Conservation (phyloP, 805 yeast genomes). For the Candida rishiriensis region DNA sequence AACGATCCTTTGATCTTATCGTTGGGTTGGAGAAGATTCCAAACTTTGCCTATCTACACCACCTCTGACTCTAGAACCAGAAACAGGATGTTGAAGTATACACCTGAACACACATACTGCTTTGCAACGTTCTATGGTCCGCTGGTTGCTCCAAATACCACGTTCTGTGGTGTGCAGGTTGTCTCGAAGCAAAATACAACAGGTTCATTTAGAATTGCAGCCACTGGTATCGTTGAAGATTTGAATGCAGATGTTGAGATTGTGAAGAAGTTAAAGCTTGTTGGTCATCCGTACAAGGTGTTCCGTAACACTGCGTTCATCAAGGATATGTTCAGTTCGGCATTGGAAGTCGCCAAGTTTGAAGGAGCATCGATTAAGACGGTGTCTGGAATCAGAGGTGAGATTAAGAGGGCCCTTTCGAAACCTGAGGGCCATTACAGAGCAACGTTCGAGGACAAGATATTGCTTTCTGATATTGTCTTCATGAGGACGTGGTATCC, state of each 20-base stretch:
- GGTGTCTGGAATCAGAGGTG: slow-evolving; percentile 96
- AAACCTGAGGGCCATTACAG: slow-evolving; percentile 94
- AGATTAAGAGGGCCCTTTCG: slow-evolving; percentile 88
- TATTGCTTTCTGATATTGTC: slow-evolving; percentile 83
- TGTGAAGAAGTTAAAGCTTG: slow-evolving; percentile 91
- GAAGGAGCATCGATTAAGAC: slow-evolving; percentile 98
- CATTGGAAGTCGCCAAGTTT: slow-evolving; percentile 93
- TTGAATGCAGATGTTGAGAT: slow-evolving; percentile 86
- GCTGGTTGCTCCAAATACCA: slow-evolving; percentile 93
- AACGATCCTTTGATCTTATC: slow-evolving; percentile 94
- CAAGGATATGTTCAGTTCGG: slow-evolving; percentile 90
- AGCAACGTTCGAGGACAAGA: slow-evolving; percentile 95
- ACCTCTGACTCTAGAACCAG: slow-evolving; percentile 97
- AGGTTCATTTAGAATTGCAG: slow-evolving; percentile 90
- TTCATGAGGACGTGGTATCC: slow-evolving; percentile 97
- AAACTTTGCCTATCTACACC: slow-evolving; percentile 91
- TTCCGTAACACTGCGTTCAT: slow-evolving; percentile 96
- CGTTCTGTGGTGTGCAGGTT: slow-evolving; percentile 91
- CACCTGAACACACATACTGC: slow-evolving; percentile 97
- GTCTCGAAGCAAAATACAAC: slow-evolving; percentile 82
- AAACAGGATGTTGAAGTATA: slow-evolving; percentile 95
- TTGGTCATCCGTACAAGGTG: slow-evolving; percentile 90
- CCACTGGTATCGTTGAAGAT: slow-evolving; percentile 94
- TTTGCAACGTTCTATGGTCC: slow-evolving; percentile 97
- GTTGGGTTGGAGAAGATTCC: slow-evolving; percentile 98